Base-by-base conservation (phyloP, 2,329 filamentous ascomycete genomes). In the Fusarium dlaminii region DNA sequence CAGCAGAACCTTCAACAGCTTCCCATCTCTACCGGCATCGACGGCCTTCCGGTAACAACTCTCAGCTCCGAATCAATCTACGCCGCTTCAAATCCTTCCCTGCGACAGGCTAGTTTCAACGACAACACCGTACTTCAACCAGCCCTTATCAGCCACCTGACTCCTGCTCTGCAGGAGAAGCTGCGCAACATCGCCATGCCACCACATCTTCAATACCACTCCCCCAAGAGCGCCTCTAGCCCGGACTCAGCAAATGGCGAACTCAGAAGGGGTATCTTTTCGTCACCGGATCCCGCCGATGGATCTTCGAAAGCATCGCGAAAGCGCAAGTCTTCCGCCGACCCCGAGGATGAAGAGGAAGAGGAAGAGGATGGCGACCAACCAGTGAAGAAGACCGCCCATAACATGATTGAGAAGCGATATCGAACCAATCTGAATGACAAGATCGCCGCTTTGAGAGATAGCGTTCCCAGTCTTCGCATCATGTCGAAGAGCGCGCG, bases 401-500 rank as follows among this genome's bases (percentile, higher is more conserved):
- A 98, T 84, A 98, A 98, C 83, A 96, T 98, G 88, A 98, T 98
- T 72, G 96, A 98, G 84, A 98, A 98, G 87, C 88, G 96, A 75
- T 98, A 98, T 82, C 92, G 96, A 78, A 98, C 94, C 61, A 98
- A 98, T 79, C 87, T 98, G 65, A 98, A 98, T 80, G 96, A 98
- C 81, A 98, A 98, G 85, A 98, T 98, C 78, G 93, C 95, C 51
- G 95, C 95, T 66, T 86, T 98, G 70, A 89, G 95, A 77, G 95
- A 98, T 81, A 97, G 94, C 79, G 95, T 98, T 20, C 96, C 96
- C 5, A 97, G 94, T 81, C 86, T 98, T 65, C 91, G 95, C 55
- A 93, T 95, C 76, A 94, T 95, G 90, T 91, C 91, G 42, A 94
- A 93, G 84, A 92, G 89, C 76, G 89, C 89, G 54, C 86, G 86